Base-by-base conservation (phyloP, 345 rosid species). In the Rhodamnia argentea region DNA sequence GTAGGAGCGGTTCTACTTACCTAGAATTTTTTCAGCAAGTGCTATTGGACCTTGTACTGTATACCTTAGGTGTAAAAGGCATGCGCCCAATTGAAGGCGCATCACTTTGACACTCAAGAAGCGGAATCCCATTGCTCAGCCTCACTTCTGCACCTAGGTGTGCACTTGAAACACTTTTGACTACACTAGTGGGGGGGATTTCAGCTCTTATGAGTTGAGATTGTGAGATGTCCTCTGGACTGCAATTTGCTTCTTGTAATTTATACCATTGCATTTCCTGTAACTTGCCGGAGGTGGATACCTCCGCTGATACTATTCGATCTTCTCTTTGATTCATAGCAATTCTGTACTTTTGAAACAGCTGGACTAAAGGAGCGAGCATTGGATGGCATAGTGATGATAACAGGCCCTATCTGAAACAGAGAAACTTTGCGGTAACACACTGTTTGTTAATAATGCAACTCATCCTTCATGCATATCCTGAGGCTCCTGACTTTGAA, bases 351-450 rank as follows among this genome's bases (percentile, higher is more conserved):
- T 55, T 42, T 75, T 37, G 24, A 86, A 86, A 89, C 88, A 97
- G 99, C 91, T 96, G 98, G 99, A 90, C 91, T 42, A 90, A 86
- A 92, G 98, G 99, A 91, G 96, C 98, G 11, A 94, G 96, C 92
- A 96, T 96, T 84, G 99, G 98, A 14, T 97, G 99, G 99, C 99
- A 97, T 64, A 94, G 95, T 90, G 99, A 97, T 91, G 99, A 97
- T 52, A 96, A 97, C 89, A 91, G 95, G 88, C 89, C 91, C 15
- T 95, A 97, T 91, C 95, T 97, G 27, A 93, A 91, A 90, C 99
- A 97, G 85, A 88, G 99, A 7, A 92, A 95, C 88, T 97, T 93
- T 86, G 87, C 98, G 88, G 99, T 96, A 83, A 3, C 91, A 3
- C 64, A 54, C 10, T 15, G 52, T 75, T 40, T 84, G 75, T 58